Evolutionary conservation across 176 grass and related monocot genomes (phyloP).

Genomic region (Musa itinerans): DNA sequence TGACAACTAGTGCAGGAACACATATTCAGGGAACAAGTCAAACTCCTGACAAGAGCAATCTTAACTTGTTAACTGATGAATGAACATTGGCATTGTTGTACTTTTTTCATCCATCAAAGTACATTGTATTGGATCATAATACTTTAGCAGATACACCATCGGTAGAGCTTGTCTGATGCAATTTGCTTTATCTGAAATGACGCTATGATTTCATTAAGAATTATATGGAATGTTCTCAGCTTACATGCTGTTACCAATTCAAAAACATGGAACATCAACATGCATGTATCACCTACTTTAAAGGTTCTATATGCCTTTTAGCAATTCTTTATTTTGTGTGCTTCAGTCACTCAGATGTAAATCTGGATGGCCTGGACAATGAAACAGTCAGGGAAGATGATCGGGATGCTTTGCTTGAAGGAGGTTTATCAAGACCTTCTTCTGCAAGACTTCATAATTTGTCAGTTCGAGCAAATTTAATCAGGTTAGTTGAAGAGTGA

Average conservation of each 20-base stretch:
- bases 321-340: conserved; percentile 5
- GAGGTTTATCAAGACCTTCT: conserved; percentile 44
- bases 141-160: background rate
- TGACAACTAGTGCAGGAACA: background rate
- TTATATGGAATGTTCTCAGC: background rate
- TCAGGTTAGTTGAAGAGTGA: conserved; percentile 36
- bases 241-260: background rate
- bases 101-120: background rate
- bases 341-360: conserved; percentile 49
- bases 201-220: too few species aligned
- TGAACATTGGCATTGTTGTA: too few species aligned
- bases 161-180: too few species aligned
- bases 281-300: background rate
- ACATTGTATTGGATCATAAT: background rate
- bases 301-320: background rate
- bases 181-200: too few species aligned
- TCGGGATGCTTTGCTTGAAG: conserved; percentile 55
- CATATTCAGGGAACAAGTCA: background rate
- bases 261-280: background rate
- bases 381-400: conserved; percentile 54
- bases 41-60: background rate
- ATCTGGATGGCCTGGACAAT: conserved; percentile 34
- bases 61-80: background rate
- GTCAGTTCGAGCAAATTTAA: conserved; percentile 44
- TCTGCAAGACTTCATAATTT: conserved; percentile 33